Conservation (phyloP, 225 moss, liverwort and hornwort genomes). For the Polytrichum commune region DNA sequence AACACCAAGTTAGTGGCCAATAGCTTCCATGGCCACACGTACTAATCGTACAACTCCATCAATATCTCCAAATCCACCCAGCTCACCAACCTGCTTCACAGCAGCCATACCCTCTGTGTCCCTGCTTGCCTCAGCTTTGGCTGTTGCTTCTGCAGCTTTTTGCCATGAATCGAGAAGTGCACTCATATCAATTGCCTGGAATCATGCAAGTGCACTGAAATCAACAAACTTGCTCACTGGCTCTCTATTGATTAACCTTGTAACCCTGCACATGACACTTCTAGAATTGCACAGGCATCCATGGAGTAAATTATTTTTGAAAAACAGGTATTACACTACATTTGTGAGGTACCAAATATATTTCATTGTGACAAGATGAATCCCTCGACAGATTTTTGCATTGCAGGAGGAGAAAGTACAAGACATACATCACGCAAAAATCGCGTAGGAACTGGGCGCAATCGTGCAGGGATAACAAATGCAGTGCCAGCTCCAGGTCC, state of each 20-base stretch:
- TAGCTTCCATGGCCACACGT: slow-evolving; percentile 58
- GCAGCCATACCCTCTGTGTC: slow-evolving; percentile 47
- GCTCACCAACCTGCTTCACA: slow-evolving; percentile 65
- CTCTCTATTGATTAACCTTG: not conserved
- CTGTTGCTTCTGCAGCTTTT: slow-evolving; percentile 48
- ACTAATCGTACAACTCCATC: slow-evolving; percentile 68
- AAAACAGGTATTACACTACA: no score
- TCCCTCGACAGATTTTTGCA: no score
- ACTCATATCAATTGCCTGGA: slow-evolving; percentile 57
- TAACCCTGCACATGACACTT: no score
- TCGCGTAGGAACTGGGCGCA: slow-evolving; percentile 57
- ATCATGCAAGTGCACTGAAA: not conserved
- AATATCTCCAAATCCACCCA: slow-evolving; percentile 67
- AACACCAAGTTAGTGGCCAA: slow-evolving; percentile 47
- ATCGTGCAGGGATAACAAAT: slow-evolving; percentile 60
- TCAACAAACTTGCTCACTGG: not conserved
- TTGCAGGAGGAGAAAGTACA: not conserved
- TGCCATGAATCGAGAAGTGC: slow-evolving; percentile 52
- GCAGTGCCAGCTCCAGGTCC: slow-evolving; percentile 52
- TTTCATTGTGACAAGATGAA: no score
- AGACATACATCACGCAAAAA: slow-evolving; percentile 66
- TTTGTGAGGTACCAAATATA: no score
- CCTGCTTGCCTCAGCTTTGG: slow-evolving; percentile 57
- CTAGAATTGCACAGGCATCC: no score
- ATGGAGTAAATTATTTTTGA: no score